Evolutionary conservation across 1,284 basidiomycete genomes (phyloP).

Genomic region (Pseudozyma hubeiensis): DNA sequence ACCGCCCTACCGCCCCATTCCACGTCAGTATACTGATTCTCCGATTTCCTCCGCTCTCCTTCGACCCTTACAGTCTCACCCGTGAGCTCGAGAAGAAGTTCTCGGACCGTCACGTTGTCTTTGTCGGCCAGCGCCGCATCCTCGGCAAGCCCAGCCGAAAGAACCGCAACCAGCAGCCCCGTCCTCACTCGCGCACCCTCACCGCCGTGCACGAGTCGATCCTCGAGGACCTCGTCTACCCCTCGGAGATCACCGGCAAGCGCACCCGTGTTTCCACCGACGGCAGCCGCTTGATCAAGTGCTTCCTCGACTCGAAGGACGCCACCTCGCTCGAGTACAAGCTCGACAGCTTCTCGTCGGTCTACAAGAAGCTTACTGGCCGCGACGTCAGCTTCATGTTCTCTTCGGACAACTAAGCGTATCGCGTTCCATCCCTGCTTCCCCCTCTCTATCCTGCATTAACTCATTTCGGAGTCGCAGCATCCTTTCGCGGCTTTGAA

Average conservation of each 20-base stretch:
- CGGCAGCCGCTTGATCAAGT: constrained; percentile 67
- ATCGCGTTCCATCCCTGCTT: not conserved
- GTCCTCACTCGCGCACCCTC: constrained; percentile 95
- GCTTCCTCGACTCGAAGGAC: constrained; percentile 96
- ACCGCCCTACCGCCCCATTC: too few relatives aligned
- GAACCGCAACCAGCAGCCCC: constrained; percentile 92
- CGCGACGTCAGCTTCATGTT: constrained; percentile 79
- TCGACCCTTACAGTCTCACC: constrained; percentile 79
- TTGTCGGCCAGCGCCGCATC: constrained; percentile 98
- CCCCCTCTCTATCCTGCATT: constrained; percentile 10
- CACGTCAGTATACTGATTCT: constrained; percentile 21
- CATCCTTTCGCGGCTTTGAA: constrained; percentile 9
- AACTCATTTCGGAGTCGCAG: constrained; percentile 10
- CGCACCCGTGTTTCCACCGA: constrained; percentile 77
- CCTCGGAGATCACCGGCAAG: constrained; percentile 99
- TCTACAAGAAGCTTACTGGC: constrained; percentile 92
- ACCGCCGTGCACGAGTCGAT: constrained; percentile 98
- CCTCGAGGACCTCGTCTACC: constrained; percentile 98
- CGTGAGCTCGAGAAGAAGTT: constrained; percentile 99
- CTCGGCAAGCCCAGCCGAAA: constrained; percentile 95
- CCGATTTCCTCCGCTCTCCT: not conserved
- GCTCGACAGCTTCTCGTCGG: constrained; percentile 93
- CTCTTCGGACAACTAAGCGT: constrained; percentile 55
- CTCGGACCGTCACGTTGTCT: constrained; percentile 97
- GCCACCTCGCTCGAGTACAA: constrained; percentile 99